Base-by-base conservation (phyloP, 164 flowering plant genomes). In the Paratinospora sagittata region DNA sequence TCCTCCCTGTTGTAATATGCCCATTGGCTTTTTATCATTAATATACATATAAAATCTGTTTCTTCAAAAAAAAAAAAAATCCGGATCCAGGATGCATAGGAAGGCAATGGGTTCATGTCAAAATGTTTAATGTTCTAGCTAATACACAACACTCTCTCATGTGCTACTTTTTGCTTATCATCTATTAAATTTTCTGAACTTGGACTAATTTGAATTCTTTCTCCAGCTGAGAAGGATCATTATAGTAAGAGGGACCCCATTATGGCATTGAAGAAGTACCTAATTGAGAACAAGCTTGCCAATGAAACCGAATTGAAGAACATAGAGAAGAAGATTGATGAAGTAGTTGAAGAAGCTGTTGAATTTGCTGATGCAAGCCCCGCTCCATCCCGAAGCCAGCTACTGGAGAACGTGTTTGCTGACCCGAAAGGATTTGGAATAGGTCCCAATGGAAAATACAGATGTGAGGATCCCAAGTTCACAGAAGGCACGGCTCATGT, bases 381-480 rank as follows among this genome's bases (percentile, higher is more conserved):
- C 62, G 81, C 12, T 68, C 98, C 94, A 34, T 47, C 69, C 3
- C 85, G 97, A 21, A 88, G 84, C 77, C 98, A 94, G 85, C 89
- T 94, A 26, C 81, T 92, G 36, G 92, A 89, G 79, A 94, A 92
- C 70, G 98, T 92, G 30, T 94, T 94, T 80, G 96, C 96, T 16
- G 97, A 94, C 76, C 94, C 98, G 0, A 90, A 86, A 79, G 98
- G 98, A 55, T 94, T 94, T 80, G 97, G 95, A 55, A 94, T 94
- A 68, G 97, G 95, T 37, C 96, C 96, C 33, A 96, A 94, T 80
- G 97, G 97, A 0, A 80, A 79, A 66, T 91, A 90, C 82, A 85
- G 98, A 73, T 91, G 98, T 24, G 97, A 91, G 79, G 97, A 93
- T 79, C 97, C 98, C 36, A 88, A 89, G 63, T 90, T 91, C 79